Evolutionary conservation across 495 filamentous ascomycete genomes (phyloP).

Genomic region (Aspergillus affinis): DNA sequence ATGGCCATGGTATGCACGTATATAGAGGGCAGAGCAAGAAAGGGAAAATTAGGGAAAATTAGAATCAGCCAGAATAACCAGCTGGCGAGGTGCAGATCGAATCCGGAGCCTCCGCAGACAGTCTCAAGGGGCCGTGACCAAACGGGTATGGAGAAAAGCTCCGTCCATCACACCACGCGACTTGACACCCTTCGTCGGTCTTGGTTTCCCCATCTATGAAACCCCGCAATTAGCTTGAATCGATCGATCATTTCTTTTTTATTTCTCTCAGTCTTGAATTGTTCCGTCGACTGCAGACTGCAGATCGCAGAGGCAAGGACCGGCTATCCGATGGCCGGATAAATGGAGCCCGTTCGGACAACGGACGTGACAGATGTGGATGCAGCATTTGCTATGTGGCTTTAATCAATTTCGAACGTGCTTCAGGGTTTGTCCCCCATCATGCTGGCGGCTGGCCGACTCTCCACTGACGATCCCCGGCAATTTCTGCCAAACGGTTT

Average conservation of each 20-base stretch:
- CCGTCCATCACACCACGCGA: background rate
- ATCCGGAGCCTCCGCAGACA: background rate
- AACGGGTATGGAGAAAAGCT: background rate
- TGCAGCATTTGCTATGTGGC: background rate
- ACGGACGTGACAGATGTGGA: background rate
- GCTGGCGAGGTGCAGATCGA: background rate
- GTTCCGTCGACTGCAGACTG: background rate
- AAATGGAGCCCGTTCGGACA: background rate
- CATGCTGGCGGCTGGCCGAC: background rate
- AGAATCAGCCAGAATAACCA: background rate
- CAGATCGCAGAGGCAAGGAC: background rate
- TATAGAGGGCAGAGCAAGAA: background rate
- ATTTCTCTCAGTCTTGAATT: background rate
- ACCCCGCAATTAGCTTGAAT: background rate
- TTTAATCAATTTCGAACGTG: background rate
- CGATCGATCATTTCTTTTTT: background rate
- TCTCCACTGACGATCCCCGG: background rate
- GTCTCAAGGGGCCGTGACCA: background rate
- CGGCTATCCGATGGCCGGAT: background rate
- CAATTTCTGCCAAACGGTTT: background rate
- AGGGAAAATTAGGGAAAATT: background rate
- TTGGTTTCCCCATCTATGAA: background rate
- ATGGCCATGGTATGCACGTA: slow-evolving; percentile 9
- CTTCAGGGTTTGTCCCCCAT: background rate
- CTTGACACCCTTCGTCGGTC: background rate